Conservation (phyloP, 345 rosid species). For the Salix dunnii region DNA sequence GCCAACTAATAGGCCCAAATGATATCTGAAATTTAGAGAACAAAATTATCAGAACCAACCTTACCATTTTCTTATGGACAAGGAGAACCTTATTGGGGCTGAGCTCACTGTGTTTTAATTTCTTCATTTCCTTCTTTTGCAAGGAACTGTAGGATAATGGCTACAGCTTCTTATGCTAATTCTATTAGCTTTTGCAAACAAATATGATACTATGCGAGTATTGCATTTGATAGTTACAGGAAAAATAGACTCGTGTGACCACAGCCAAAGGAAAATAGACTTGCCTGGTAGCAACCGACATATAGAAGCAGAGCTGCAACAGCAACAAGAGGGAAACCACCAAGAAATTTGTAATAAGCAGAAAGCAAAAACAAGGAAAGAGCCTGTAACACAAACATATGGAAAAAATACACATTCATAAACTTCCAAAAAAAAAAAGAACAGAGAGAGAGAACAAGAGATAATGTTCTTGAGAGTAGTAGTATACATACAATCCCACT, state of each 20-base stretch:
- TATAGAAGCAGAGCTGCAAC: conserved; percentile 33
- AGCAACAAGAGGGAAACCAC: conserved; percentile 28
- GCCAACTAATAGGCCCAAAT: conserved; percentile 39
- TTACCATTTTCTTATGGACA: not conserved
- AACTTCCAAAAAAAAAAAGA: not conserved
- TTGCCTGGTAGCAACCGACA: conserved; percentile 35
- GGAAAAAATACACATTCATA: conserved; percentile 1
- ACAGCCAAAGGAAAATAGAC: conserved; percentile 17
- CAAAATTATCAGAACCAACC: conserved; percentile 11
- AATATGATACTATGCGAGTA: not conserved
- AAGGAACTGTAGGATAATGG: not conserved
- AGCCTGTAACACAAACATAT: conserved; percentile 20
- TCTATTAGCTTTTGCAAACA: not conserved
- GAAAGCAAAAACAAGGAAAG: conserved; percentile 30
- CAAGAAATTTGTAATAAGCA: conserved; percentile 33
- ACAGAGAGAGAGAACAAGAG: not conserved
- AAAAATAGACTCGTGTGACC: not conserved
- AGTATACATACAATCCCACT: conserved; percentile 31
- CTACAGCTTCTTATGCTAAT: not conserved
- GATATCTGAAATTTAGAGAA: conserved; percentile 22
- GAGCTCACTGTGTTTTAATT: not conserved
- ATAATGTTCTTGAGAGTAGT: conserved; percentile 1
- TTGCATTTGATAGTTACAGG: conserved; percentile 2
- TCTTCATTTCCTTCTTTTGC: not conserved
- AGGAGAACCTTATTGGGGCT: not conserved